phyloP scores from a whole-genome alignment of 169 alveolate species.

The Miamiensis avidus region DNA sequence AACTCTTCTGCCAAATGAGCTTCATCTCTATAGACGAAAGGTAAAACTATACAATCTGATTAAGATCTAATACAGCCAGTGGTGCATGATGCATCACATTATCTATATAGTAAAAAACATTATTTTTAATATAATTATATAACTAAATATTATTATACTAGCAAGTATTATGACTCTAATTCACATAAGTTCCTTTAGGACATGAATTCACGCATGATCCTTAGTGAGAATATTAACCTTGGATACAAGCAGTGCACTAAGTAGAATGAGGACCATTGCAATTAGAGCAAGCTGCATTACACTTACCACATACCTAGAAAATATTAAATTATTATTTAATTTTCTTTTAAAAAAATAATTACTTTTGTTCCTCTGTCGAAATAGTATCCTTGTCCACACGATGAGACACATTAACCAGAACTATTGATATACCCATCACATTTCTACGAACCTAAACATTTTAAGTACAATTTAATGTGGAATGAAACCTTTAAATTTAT shows the following conservation, averaged over 20 bases:
- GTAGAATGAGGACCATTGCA: not conserved
- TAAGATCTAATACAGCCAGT: not conserved
- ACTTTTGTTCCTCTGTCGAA: not conserved
- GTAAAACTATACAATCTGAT: not conserved
- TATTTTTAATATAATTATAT: no score
- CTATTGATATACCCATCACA: not conserved
- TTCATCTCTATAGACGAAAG: not conserved
- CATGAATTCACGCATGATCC: not conserved
- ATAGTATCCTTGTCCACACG: not conserved
- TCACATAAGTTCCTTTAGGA: not conserved
- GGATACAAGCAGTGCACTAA: not conserved
- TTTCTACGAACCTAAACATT: not conserved
- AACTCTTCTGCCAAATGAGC: not conserved
- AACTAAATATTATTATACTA: no score
- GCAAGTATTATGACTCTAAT: no score
- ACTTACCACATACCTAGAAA: no score
- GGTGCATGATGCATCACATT: not conserved
- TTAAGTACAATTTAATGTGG: not conserved
- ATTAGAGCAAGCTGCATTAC: no score
- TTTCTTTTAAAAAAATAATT: no score
- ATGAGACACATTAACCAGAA: not conserved
- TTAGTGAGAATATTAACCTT: not conserved
- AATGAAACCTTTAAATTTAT: no score
- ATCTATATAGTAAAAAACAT: not conserved
- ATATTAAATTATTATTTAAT: no score